These are phyloP conservation scores for Bjerkandera adusta DNA, from an alignment of 1,284 basidiomycete genomes.

Conservation along the genomic window DNA sequence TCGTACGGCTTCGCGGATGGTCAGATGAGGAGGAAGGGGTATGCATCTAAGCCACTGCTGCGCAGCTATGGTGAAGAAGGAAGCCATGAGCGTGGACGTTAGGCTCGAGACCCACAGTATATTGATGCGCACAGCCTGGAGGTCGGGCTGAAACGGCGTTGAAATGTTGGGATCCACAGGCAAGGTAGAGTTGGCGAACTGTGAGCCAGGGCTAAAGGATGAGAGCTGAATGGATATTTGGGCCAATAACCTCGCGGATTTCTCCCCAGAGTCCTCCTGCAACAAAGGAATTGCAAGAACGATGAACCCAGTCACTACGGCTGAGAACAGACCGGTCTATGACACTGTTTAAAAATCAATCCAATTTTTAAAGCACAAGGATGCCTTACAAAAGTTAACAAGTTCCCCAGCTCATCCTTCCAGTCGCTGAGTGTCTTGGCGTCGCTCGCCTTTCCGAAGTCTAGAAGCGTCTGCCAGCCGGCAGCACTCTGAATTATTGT, in stretches of 20 bases:
- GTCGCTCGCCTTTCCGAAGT: constrained; percentile 1
- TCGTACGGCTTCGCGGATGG: constrained; percentile 7
- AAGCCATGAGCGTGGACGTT: constrained; percentile 8
- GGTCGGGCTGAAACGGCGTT: not conserved
- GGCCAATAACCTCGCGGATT: not conserved
- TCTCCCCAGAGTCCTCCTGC: not conserved
- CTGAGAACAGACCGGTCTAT: constrained; percentile 13
- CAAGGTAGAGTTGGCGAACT: constrained; percentile 6
- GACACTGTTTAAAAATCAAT: not conserved
- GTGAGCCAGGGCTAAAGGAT: not conserved
- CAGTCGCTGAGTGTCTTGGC: constrained; percentile 4
- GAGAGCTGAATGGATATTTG: constrained; percentile 11
- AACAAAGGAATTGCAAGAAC: constrained; percentile 9
- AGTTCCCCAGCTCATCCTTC: constrained; percentile 9
- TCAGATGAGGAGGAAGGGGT: constrained; percentile 2
- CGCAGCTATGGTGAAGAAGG: constrained; percentile 12
- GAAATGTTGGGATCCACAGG: not conserved
- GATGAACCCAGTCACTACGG: constrained; percentile 9
- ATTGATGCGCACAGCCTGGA: not conserved
- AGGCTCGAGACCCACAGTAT: constrained; percentile 9
- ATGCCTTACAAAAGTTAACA: constrained; percentile 8
- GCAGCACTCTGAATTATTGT: no score
- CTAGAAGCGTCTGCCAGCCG: constrained; percentile 5
- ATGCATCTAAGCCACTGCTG: constrained; percentile 13
- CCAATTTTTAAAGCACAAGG: not conserved